Evolutionary conservation across 495 filamentous ascomycete genomes (phyloP), one percentile per base, ranked within the genome.

Genomic region (Hamigera avellanea): DNA sequence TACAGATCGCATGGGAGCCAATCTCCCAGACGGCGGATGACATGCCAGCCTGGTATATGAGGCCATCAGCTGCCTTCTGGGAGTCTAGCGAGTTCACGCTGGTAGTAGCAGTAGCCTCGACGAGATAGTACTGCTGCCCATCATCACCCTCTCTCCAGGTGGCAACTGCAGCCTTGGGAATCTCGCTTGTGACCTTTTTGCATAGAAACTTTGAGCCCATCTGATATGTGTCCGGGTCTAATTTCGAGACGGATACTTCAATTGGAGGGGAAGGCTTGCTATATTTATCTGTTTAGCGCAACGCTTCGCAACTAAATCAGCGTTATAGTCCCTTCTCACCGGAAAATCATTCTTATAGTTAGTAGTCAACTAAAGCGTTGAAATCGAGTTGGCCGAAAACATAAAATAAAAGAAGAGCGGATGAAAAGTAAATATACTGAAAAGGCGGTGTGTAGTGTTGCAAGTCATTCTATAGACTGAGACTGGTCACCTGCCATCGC

Each of bases 11-110:
- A 23, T 39, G 1, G 2, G 15, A 2, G 1, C 37, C 37, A 39
- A 39, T 39, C 27, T 14, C 28, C 28, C 37, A 39, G 16, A 39
- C 27, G 19, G 37, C 37, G 19, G 37, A 39, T 39, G 37, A 39
- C n/a, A 16, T 32, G 37, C 37, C 37, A 25, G 19, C 37, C 29
- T 39, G 37, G 27, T 39, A 26, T 1, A 39, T 32, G 28, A 32
- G 27, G 27, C 27, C 37, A 13, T 32, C 19, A 14, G 27, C 27
- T 23, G 37, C 16, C 16, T 39, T 18, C 18, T n/a, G n/a, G n/a
- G n/a, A n/a, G n/a, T 32, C 15, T 12, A 33, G 16, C 19, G 27
- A 10, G 28, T 39, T 19, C 2, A 14, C n/a, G 19, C 14, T 14
- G 9, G n/a, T n/a, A n/a, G n/a, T n/a, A n/a, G n/a, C n/a, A n/a